These are phyloP conservation scores for Fusarium cicatricum DNA, from an alignment of 2,329 filamentous ascomycete species.

Conservation along the genomic window DNA sequence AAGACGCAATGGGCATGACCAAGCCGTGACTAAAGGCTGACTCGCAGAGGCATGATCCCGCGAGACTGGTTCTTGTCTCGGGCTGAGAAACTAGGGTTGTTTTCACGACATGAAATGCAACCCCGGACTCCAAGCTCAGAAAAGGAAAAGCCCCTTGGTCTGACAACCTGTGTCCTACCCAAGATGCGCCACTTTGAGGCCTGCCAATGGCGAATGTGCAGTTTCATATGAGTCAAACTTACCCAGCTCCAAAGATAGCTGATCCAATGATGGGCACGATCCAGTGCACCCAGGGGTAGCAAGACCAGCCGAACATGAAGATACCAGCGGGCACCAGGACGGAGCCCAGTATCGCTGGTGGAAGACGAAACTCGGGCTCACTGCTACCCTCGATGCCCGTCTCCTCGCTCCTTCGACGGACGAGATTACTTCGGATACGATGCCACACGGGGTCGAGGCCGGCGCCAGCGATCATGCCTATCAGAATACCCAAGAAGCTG, in stretches of 20 bases:
- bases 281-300: conserved; percentile 77
- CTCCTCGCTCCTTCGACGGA: conserved; percentile 60
- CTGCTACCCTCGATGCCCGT: conserved; percentile 64
- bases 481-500: conserved; percentile 75
- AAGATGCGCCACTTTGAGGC: conserved; percentile 8
- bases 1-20: conserved; percentile 37
- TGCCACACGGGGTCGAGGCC: conserved; percentile 72
- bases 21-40: conserved; percentile 45
- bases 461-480: conserved; percentile 73
- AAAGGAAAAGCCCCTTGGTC: background rate
- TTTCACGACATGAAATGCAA: conserved; percentile 1
- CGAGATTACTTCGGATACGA: conserved; percentile 64
- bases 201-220: conserved; percentile 3
- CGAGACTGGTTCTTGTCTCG: conserved; percentile 25
- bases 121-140: background rate
- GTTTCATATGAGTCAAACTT: conserved; percentile 48
- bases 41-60: conserved; percentile 16
- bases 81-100: conserved; percentile 9
- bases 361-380: conserved; percentile 88
- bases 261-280: conserved; percentile 79
- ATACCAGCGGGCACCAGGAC: conserved; percentile 81
- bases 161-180: background rate
- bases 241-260: conserved; percentile 75
- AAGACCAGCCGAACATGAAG: conserved; percentile 91
- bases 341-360: conserved; percentile 77